A percentile compares a stretch with the other conserved stretches of the same genome.
phyloP scores from a whole-genome alignment of 345 rosid species.

The Boechera divaricarpa region DNA sequence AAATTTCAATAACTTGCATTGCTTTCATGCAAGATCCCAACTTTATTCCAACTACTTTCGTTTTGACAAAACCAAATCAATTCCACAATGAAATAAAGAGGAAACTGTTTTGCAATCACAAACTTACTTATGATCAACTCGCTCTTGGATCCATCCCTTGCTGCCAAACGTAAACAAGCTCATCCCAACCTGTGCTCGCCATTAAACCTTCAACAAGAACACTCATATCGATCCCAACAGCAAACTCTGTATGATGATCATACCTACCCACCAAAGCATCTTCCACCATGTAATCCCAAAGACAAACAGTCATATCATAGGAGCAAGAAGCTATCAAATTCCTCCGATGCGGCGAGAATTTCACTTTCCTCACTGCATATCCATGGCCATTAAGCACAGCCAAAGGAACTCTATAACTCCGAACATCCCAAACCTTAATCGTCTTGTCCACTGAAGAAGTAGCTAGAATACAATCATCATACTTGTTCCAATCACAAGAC shows the following conservation, averaged over 20 bases:
- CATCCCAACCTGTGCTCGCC: slow-evolving; percentile 98
- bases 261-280: slow-evolving; percentile 82
- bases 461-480: slow-evolving; percentile 82
- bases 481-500: slow-evolving; percentile 92
- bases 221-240: slow-evolving; percentile 86
- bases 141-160: slow-evolving; percentile 93
- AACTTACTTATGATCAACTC: slow-evolving; percentile 45
- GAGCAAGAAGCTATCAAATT: slow-evolving; percentile 81
- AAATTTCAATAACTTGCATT: slow-evolving; percentile 5
- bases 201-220: slow-evolving; percentile 92
- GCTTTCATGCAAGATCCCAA: slow-evolving; percentile 17
- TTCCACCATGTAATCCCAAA: slow-evolving; percentile 91
- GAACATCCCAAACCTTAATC: slow-evolving; percentile 82
- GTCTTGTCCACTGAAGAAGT: slow-evolving; percentile 81
- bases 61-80: slow-evolving; percentile 11
- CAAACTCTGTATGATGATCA: slow-evolving; percentile 91
- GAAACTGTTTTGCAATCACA: slow-evolving; percentile 20
- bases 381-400: slow-evolving; percentile 82
- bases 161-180: slow-evolving; percentile 90
- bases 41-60: slow-evolving; percentile 24
- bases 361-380: slow-evolving; percentile 83
- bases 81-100: slow-evolving; percentile 28
- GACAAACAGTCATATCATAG: slow-evolving; percentile 84
- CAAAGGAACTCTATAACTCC: slow-evolving; percentile 73
- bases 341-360: slow-evolving; percentile 85